Conservation (phyloP, 2,329 filamentous ascomycete genomes). For the Trichoderma guizhouense region DNA sequence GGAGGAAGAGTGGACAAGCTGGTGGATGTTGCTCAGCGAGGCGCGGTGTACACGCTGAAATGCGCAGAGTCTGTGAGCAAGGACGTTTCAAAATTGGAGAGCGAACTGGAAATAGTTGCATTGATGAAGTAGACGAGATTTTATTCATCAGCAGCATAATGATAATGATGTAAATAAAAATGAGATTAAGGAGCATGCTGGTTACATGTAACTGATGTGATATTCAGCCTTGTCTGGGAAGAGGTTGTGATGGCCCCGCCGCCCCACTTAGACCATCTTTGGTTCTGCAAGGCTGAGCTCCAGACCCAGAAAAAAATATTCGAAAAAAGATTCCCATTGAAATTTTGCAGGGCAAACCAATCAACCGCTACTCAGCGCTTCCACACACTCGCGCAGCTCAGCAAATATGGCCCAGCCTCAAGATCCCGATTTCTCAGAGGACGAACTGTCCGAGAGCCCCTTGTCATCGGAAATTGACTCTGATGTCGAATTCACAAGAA, state of each 20-base stretch:
- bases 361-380: neutral
- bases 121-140: slow-evolving; percentile 4
- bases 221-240: slow-evolving; percentile 22
- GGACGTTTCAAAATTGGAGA: slow-evolving; percentile 46
- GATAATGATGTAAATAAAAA: neutral
- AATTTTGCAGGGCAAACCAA: slow-evolving; percentile 23
- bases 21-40: slow-evolving; percentile 77
- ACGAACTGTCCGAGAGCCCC: slow-evolving; percentile 31
- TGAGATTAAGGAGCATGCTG: neutral
- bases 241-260: slow-evolving; percentile 1
- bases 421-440: slow-evolving; percentile 29
- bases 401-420: slow-evolving; percentile 33
- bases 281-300: slow-evolving; percentile 30
- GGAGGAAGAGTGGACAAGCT: slow-evolving; percentile 56
- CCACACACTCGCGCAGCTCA: neutral
- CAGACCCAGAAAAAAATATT: slow-evolving; percentile 31
- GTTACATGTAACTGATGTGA: neutral
- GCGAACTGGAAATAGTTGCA: slow-evolving; percentile 32
- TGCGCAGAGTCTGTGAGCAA: slow-evolving; percentile 70
- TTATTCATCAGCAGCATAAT: neutral
- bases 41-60: slow-evolving; percentile 73
- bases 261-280: slow-evolving; percentile 14
- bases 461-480: slow-evolving; percentile 29
- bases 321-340: neutral
- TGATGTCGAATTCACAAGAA: slow-evolving; percentile 23